A percentile compares a stretch with the other conserved stretches of the same genome.
Evolutionary conservation across 2,329 filamentous ascomycete genomes (phyloP).

Genomic region (Aspergillus pseudotamarii): DNA sequence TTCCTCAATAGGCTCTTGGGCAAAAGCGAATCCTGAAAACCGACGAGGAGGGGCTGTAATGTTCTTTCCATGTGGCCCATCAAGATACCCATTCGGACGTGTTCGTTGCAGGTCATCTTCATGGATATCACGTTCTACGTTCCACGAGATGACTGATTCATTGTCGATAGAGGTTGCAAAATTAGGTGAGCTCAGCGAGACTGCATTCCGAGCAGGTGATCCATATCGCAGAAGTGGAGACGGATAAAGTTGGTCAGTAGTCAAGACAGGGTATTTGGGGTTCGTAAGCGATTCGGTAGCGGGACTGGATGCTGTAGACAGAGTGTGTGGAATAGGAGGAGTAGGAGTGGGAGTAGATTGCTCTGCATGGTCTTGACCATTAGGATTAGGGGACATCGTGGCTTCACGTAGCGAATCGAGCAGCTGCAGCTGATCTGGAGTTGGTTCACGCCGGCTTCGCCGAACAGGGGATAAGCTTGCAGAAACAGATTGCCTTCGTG

Average conservation of each 20-base stretch:
- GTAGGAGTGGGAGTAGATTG: slow-evolving; percentile 36
- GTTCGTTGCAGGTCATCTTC: slow-evolving; percentile 39
- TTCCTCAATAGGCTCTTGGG: slow-evolving; percentile 32
- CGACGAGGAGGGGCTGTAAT: slow-evolving; percentile 42
- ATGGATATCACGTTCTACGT: slow-evolving; percentile 40
- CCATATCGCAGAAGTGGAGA: slow-evolving; percentile 27
- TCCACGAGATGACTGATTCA: slow-evolving; percentile 38
- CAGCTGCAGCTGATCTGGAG: slow-evolving; percentile 38
- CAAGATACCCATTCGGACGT: slow-evolving; percentile 27
- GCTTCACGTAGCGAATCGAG: slow-evolving; percentile 32
- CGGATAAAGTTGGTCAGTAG: slow-evolving; percentile 32
- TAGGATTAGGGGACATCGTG: slow-evolving; percentile 23
- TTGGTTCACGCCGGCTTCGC: slow-evolving; percentile 34
- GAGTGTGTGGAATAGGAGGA: slow-evolving; percentile 36
- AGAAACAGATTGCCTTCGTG: slow-evolving; percentile 16
- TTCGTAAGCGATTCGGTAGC: slow-evolving; percentile 26
- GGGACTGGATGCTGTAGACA: slow-evolving; percentile 37
- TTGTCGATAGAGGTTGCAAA: slow-evolving; percentile 34
- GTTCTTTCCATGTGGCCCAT: slow-evolving; percentile 31
- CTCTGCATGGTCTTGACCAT: slow-evolving; percentile 11
- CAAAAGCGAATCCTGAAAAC: slow-evolving; percentile 34
- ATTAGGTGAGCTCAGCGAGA: slow-evolving; percentile 22
- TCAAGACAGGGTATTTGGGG: slow-evolving; percentile 20
- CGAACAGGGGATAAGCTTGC: slow-evolving; percentile 22
- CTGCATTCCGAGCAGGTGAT: slow-evolving; percentile 14